Evolutionary conservation across 2,329 filamentous ascomycete species (phyloP).

Genomic region (Geosmithia flava): DNA sequence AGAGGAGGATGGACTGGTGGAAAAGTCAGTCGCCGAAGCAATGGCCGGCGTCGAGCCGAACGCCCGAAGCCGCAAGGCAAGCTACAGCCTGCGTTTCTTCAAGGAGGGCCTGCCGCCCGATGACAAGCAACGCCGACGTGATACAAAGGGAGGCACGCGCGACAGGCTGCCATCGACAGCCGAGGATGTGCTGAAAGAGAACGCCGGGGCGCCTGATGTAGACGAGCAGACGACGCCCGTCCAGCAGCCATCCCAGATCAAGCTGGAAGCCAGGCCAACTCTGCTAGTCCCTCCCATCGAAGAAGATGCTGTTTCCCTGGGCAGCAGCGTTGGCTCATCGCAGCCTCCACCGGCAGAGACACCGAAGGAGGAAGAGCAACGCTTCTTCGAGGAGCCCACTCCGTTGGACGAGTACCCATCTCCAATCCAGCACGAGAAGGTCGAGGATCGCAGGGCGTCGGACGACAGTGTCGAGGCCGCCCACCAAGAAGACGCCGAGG

Average conservation of each 20-base stretch:
- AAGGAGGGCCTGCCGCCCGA: slow-evolving; percentile 50
- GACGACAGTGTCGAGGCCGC: slow-evolving; percentile 23
- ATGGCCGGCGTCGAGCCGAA: slow-evolving; percentile 50
- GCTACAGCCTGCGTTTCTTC: slow-evolving; percentile 55
- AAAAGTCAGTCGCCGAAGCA: slow-evolving; percentile 51
- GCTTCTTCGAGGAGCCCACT: slow-evolving; percentile 5
- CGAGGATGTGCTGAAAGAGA: slow-evolving; percentile 12
- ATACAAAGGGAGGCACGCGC: slow-evolving; percentile 21
- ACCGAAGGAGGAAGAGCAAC: not conserved
- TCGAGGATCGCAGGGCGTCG: slow-evolving; percentile 21
- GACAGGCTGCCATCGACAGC: slow-evolving; percentile 27
- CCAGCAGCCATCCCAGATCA: not conserved
- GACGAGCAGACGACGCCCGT: not conserved
- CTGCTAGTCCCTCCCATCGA: slow-evolving; percentile 1
- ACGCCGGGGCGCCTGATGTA: not conserved
- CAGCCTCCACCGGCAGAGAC: slow-evolving; percentile 3
- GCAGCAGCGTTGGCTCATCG: slow-evolving; percentile 1
- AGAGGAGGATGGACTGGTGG: slow-evolving; percentile 44
- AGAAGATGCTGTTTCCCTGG: slow-evolving; percentile 12
- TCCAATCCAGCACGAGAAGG: slow-evolving; percentile 9
- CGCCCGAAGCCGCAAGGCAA: slow-evolving; percentile 54
- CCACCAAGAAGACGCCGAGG: slow-evolving; percentile 28
- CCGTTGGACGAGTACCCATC: slow-evolving; percentile 7
- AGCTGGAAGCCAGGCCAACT: not conserved
- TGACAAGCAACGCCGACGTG: slow-evolving; percentile 42